Conservation (phyloP, 2,329 filamentous ascomycete species). For the Tetracladium maxilliforme region DNA sequence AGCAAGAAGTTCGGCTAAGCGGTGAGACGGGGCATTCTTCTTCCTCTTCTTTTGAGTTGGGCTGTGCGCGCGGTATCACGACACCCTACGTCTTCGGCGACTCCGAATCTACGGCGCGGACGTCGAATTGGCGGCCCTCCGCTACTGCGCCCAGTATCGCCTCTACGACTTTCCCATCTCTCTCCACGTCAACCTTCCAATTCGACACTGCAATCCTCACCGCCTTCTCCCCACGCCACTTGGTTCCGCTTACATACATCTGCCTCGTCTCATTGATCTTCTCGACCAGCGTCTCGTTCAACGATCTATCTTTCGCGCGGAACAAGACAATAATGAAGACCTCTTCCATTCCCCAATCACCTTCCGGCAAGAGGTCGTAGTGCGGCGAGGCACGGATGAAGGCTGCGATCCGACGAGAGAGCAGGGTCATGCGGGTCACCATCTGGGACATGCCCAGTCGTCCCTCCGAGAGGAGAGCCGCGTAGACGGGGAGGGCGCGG, state of each 20-base stretch:
- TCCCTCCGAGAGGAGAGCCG: conserved; percentile 64
- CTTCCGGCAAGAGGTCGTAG: conserved; percentile 51
- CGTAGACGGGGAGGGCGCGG: conserved; percentile 79
- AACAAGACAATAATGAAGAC: conserved; percentile 58
- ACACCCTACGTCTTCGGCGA: too few species aligned
- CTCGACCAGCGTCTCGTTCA: conserved; percentile 54
- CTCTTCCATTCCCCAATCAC: conserved; percentile 25
- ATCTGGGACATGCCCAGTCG: conserved; percentile 52
- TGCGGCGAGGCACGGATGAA: conserved; percentile 44
- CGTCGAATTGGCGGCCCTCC: too few species aligned
- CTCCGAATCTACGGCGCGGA: too few species aligned
- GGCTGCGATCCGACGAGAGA: conserved; percentile 52
- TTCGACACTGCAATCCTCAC: conserved; percentile 77
- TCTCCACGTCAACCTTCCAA: conserved; percentile 59
- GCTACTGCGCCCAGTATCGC: conserved; percentile 41
- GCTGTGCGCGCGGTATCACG: too few species aligned
- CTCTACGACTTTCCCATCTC: conserved; percentile 51
- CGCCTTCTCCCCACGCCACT: conserved; percentile 60
- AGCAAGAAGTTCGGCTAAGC: conserved; percentile 17
- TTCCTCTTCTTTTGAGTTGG: too few species aligned
- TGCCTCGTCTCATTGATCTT: conserved; percentile 59
- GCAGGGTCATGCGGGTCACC: conserved; percentile 54
- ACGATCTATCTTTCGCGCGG: conserved; percentile 44
- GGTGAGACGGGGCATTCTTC: too few species aligned
- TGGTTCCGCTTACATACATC: conserved; percentile 74